These are phyloP conservation scores for Myxozyma neotropica DNA, from an alignment of 805 yeast species.

Conservation along the genomic window DNA sequence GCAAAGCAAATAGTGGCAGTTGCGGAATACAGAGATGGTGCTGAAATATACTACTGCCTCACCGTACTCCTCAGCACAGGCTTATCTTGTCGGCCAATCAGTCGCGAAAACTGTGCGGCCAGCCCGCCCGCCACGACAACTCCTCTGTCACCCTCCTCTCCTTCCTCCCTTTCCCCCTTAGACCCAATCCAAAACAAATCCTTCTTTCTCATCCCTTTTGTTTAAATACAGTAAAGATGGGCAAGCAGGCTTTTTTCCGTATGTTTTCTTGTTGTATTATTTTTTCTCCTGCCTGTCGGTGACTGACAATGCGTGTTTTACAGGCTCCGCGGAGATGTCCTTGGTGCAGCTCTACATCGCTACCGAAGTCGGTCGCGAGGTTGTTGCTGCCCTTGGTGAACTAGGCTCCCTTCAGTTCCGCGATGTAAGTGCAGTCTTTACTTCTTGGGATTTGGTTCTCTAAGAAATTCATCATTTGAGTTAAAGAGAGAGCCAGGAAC, in stretches of 20 bases:
- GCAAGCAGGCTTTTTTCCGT: constrained; percentile 38
- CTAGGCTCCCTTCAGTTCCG: constrained; percentile 84
- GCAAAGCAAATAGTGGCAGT: neutral
- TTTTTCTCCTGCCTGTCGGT: neutral
- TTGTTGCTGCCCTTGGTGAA: constrained; percentile 84
- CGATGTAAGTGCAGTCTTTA: constrained; percentile 48
- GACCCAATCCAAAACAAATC: neutral
- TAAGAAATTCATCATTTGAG: neutral
- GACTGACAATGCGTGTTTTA: neutral
- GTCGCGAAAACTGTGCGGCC: constrained; percentile 10
- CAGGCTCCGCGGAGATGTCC: constrained; percentile 94
- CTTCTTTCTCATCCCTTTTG: constrained; percentile 3
- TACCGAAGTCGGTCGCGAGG: constrained; percentile 83
- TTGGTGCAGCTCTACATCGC: constrained; percentile 89
- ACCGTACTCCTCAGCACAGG: neutral
- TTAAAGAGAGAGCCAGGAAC: neutral
- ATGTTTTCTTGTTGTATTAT: constrained; percentile 7
- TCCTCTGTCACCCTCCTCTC: neutral
- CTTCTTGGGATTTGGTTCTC: neutral
- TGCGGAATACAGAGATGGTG: neutral
- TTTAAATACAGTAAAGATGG: constrained; percentile 15
- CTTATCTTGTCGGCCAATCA: constrained; percentile 20
- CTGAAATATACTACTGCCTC: neutral
- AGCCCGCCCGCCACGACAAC: constrained; percentile 10
- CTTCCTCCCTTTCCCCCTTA: constrained; percentile 3